These are phyloP conservation scores for Furcasterigmium furcatum DNA, from an alignment of 2,329 filamentous ascomycete genomes.

Conservation along the genomic window DNA sequence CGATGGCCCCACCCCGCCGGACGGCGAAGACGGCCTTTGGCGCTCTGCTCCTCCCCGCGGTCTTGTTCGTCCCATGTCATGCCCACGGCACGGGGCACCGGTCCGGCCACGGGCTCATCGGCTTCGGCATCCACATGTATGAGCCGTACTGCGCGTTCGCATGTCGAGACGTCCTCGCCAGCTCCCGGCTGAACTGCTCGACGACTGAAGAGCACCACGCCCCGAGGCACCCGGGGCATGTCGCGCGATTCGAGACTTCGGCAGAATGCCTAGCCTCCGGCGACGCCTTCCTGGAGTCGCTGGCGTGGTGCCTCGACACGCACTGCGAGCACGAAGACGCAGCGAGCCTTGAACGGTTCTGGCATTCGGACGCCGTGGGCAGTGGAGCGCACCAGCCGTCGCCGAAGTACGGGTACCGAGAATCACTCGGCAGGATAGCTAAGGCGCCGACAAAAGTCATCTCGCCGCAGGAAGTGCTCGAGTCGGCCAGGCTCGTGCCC, in stretches of 20 bases:
- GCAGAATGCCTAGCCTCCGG: constrained; percentile 20
- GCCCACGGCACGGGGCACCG: background rate
- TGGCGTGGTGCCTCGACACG: constrained; percentile 21
- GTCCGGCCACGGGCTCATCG: constrained; percentile 8
- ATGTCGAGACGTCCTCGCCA: constrained; percentile 17
- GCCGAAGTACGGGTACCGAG: background rate
- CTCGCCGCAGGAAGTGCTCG: constrained; percentile 8
- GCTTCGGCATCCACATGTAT: constrained; percentile 10
- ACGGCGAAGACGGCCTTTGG: background rate
- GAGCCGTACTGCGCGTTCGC: constrained; percentile 23
- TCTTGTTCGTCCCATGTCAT: background rate
- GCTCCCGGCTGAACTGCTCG: constrained; percentile 18
- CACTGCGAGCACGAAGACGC: constrained; percentile 15
- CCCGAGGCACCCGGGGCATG: constrained; percentile 9
- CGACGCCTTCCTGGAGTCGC: constrained; percentile 18
- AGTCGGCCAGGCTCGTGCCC: constrained; percentile 25
- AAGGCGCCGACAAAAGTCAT: constrained; percentile 2
- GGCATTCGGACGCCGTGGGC: background rate
- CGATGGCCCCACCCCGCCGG: background rate
- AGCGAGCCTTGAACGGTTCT: constrained; percentile 8
- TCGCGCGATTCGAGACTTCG: constrained; percentile 8
- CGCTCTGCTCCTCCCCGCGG: background rate
- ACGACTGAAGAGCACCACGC: constrained; percentile 1
- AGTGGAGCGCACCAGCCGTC: background rate
- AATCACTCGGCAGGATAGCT: background rate